Evolutionary conservation across 257 asterid genomes (phyloP).

Genomic region (Oldenlandia corymbosa): DNA sequence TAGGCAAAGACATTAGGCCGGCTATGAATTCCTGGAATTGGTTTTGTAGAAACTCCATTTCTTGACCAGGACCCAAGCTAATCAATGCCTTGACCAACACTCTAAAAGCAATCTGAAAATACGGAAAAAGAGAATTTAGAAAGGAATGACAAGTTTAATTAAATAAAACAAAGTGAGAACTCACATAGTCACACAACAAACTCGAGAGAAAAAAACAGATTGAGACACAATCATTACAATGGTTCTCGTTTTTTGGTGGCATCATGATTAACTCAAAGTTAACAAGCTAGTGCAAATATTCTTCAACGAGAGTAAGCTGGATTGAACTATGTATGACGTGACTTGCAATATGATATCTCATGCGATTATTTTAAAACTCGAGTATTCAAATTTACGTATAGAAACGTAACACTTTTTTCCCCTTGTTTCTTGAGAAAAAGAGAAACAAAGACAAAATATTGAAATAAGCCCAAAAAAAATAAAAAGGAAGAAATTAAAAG

Average conservation of each 20-base stretch:
- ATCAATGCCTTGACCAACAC: conserved; percentile 78
- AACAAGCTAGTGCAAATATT: too few species aligned
- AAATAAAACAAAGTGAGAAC: conserved; percentile 7
- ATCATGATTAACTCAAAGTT: conserved; percentile 35
- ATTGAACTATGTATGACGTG: too few species aligned
- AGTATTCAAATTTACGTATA: too few species aligned
- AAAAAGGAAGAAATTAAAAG: background rate
- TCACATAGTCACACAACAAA: conserved; percentile 13
- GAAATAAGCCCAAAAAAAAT: background rate
- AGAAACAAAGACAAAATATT: too few species aligned
- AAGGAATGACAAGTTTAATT: too few species aligned
- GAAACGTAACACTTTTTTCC: too few species aligned
- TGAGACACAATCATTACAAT: conserved; percentile 40
- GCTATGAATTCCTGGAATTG: conserved; percentile 88
- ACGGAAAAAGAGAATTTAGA: conserved; percentile 6
- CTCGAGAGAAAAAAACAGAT: background rate
- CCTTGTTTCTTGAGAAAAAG: too few species aligned
- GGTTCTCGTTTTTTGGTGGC: conserved; percentile 30
- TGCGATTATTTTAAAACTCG: too few species aligned
- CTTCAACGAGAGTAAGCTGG: too few species aligned
- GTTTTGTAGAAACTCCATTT: conserved; percentile 62
- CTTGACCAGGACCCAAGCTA: conserved; percentile 59
- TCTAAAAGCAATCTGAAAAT: conserved; percentile 71
- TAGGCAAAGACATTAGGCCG: conserved; percentile 84
- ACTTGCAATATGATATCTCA: too few species aligned